Conservation (phyloP, 495 filamentous ascomycete genomes). For the Trichoderma virens region DNA sequence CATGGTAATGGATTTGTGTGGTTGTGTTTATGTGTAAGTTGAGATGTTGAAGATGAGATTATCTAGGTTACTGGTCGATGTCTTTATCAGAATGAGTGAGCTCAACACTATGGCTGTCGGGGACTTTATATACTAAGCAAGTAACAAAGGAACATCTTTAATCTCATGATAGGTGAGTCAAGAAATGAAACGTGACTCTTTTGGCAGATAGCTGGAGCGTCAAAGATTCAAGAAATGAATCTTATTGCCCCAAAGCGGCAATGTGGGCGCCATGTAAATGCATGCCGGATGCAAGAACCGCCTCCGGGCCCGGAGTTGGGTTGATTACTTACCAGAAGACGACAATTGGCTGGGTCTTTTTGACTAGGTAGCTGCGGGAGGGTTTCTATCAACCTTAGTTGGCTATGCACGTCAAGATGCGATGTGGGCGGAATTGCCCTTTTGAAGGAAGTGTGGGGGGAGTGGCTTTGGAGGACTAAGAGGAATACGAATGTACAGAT, state of each 20-base stretch:
- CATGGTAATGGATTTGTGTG: constrained; percentile 27
- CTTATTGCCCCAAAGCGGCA: not conserved
- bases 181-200: not conserved
- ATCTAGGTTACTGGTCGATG: too few relatives aligned
- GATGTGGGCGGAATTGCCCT: constrained; percentile 1
- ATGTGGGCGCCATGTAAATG: not conserved
- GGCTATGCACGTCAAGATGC: not conserved
- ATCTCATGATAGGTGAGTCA: not conserved
- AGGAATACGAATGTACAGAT: not conserved
- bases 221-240: not conserved
- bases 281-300: not conserved
- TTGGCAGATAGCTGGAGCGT: not conserved
- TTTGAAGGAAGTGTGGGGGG: not conserved
- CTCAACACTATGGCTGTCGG: too few relatives aligned
- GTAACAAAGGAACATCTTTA: too few relatives aligned
- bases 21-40: not conserved
- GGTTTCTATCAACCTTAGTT: not conserved
- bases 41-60: too few relatives aligned
- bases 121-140: too few relatives aligned
- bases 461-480: not conserved
- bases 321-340: not conserved
- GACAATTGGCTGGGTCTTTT: not conserved
- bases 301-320: not conserved
- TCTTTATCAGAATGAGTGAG: too few relatives aligned
- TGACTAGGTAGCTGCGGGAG: not conserved